Percentiles rank a stretch among this genome's conserved stretches.
Conservation (phyloP, 2,329 filamentous ascomycete species). For the Aureobasidium namibiae region DNA sequence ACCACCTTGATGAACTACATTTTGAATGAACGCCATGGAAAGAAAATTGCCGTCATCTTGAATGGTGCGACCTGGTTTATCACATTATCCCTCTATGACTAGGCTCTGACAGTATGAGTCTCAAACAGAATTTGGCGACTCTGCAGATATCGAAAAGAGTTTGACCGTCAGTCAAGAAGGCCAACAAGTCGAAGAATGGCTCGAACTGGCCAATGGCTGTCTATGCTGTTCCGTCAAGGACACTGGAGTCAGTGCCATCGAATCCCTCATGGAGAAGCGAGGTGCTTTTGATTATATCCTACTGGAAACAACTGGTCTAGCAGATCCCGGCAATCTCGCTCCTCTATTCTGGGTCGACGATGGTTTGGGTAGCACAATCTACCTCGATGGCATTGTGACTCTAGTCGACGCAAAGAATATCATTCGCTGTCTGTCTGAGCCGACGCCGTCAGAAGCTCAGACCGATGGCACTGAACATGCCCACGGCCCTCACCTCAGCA, state of each 20-base stretch:
- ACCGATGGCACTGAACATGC: slow-evolving; percentile 32
- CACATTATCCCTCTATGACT: background rate
- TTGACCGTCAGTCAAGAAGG: slow-evolving; percentile 75
- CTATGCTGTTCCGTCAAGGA: slow-evolving; percentile 98
- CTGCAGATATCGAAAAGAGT: slow-evolving; percentile 91
- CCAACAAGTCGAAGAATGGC: slow-evolving; percentile 83
- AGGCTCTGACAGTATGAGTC: slow-evolving; percentile 4
- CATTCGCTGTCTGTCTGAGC: slow-evolving; percentile 68
- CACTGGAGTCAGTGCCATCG: slow-evolving; percentile 86
- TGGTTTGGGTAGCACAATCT: slow-evolving; percentile 88
- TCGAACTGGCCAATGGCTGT: slow-evolving; percentile 92
- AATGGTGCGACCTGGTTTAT: slow-evolving; percentile 51
- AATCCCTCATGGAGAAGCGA: slow-evolving; percentile 88
- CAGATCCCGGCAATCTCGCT: slow-evolving; percentile 90
- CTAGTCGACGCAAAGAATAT: slow-evolving; percentile 94
- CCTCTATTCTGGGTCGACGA: slow-evolving; percentile 98
- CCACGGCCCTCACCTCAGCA: slow-evolving; percentile 67
- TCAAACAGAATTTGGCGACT: slow-evolving; percentile 30
- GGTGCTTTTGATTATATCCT: slow-evolving; percentile 96
- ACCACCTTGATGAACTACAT: slow-evolving; percentile 96
- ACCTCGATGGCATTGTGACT: slow-evolving; percentile 92
- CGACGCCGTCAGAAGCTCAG: slow-evolving; percentile 22
- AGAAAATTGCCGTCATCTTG: slow-evolving; percentile 95
- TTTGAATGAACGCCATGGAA: slow-evolving; percentile 86
- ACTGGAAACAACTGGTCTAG: slow-evolving; percentile 89